These are phyloP conservation scores for Dunaliella sp. DNA, from an alignment of 139 green algal species.

Conservation along the genomic window DNA sequence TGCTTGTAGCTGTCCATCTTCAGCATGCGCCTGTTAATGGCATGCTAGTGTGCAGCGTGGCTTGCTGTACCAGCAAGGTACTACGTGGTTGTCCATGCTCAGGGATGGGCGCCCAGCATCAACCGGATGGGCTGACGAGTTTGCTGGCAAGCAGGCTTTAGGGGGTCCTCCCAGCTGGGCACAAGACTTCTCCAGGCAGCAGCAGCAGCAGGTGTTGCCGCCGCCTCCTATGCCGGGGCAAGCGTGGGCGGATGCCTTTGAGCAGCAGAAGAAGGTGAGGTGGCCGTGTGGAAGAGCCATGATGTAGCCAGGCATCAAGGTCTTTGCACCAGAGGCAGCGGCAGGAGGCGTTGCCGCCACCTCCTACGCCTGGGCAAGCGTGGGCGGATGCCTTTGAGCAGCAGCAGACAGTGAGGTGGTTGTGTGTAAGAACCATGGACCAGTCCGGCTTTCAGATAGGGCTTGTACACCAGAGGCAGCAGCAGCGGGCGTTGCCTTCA, in stretches of 20 bases:
- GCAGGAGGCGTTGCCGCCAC: neutral
- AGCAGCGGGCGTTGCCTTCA: neutral
- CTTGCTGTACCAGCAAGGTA: no score
- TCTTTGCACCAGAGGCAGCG: no score
- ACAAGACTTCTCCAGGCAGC: slow-evolving; percentile 35
- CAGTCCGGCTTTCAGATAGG: no score
- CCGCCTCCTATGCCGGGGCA: neutral
- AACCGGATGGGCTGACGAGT: slow-evolving; percentile 57
- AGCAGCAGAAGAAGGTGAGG: slow-evolving; percentile 20
- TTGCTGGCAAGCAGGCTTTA: slow-evolving; percentile 21
- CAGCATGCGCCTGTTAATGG: no score
- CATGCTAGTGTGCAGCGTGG: no score
- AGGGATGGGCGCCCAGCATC: slow-evolving; percentile 4
- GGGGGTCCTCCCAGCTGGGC: slow-evolving; percentile 29
- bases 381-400: slow-evolving; percentile 51
- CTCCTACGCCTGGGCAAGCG: neutral
- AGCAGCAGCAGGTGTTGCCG: slow-evolving; percentile 5
- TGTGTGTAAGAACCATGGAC: no score
- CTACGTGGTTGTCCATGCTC: no score
- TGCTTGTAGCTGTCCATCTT: no score
- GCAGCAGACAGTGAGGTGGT: slow-evolving; percentile 16
- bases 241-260: slow-evolving; percentile 48
- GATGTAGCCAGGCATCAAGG: no score
- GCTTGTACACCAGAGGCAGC: no score
- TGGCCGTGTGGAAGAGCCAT: no score